Evolutionary conservation across 2,329 filamentous ascomycete genomes (phyloP).

Genomic region (Scedosporium dehoogii): DNA sequence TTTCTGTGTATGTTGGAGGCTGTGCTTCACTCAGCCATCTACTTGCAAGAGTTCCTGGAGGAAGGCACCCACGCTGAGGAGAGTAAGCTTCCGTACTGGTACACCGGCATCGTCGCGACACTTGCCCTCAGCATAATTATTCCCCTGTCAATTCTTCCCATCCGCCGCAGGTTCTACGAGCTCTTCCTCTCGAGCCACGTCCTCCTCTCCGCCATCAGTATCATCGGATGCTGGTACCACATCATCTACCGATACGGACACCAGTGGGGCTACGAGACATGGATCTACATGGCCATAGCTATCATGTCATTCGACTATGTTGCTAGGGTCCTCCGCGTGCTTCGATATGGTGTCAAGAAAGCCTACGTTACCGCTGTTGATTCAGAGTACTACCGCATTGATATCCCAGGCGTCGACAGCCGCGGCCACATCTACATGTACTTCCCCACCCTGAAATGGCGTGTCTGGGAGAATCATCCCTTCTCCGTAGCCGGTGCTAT

Average conservation of each 20-base stretch:
- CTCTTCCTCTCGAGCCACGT: slow-evolving; percentile 34
- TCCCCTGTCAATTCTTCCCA: slow-evolving; percentile 21
- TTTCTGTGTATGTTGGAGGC: slow-evolving; percentile 33
- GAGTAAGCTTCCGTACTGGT: slow-evolving; percentile 26
- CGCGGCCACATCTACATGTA: slow-evolving; percentile 20
- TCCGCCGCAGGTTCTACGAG: slow-evolving; percentile 30
- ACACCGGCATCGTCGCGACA: slow-evolving; percentile 31
- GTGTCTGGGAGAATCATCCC: slow-evolving; percentile 22
- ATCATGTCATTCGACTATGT: slow-evolving; percentile 21
- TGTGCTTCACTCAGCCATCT: slow-evolving; percentile 34
- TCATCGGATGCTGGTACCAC: slow-evolving; percentile 34
- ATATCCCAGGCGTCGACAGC: slow-evolving; percentile 16
- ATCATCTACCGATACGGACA: slow-evolving; percentile 23
- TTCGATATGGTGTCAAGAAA: slow-evolving; percentile 15
- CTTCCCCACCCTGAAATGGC: slow-evolving; percentile 21
- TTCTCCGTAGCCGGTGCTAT: slow-evolving; percentile 17
- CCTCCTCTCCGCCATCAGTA: slow-evolving; percentile 24
- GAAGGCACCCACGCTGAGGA: slow-evolving; percentile 17
- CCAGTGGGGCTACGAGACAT: slow-evolving; percentile 31
- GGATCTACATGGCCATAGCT: slow-evolving; percentile 17
- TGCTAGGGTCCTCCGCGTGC: slow-evolving; percentile 13
- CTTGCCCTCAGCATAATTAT: slow-evolving; percentile 21
- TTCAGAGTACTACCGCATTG: slow-evolving; percentile 19
- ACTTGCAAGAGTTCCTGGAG: slow-evolving; percentile 23
- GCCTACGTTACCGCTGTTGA: slow-evolving; percentile 18